phyloP scores from a whole-genome alignment of 805 yeast species.

The Metschnikowia kofuensis region DNA sequence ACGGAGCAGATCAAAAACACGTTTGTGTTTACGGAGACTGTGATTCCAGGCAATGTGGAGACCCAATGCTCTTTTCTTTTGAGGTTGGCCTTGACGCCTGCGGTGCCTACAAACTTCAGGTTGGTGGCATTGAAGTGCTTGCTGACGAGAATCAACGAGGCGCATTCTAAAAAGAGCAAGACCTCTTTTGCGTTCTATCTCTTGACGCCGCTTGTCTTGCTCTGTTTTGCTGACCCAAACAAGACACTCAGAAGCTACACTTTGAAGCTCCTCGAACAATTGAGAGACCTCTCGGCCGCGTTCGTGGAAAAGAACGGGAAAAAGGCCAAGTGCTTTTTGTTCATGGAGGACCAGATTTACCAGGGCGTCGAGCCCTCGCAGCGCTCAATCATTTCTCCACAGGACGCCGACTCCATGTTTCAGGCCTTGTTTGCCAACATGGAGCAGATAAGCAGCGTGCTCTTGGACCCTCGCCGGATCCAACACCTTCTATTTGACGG shows the following conservation, averaged over 20 bases:
- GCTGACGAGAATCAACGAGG: constrained; percentile 20
- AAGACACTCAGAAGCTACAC: constrained; percentile 45
- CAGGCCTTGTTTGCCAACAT: constrained; percentile 26
- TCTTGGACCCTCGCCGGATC: constrained; percentile 28
- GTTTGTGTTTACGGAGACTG: constrained; percentile 7
- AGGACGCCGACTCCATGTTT: constrained; percentile 50
- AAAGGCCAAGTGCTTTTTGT: constrained; percentile 35
- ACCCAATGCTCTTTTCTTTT: constrained; percentile 55
- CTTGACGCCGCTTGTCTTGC: constrained; percentile 55
- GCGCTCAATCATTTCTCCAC: constrained; percentile 59
- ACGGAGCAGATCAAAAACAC: constrained; percentile 8
- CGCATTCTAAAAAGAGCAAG: constrained; percentile 18
- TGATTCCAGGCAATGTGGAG: constrained; percentile 24
- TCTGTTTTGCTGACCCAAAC: constrained; percentile 51
- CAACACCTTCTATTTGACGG: constrained; percentile 24
- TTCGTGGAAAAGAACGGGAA: constrained; percentile 33
- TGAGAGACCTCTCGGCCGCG: constrained; percentile 31
- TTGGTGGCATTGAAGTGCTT: constrained; percentile 45
- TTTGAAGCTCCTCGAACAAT: constrained; percentile 19
- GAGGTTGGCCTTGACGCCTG: constrained; percentile 54
- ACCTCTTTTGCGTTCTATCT: constrained; percentile 33
- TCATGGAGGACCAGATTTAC: constrained; percentile 56
- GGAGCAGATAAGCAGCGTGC: constrained; percentile 20
- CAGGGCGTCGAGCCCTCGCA: constrained; percentile 44
- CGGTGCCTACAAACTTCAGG: constrained; percentile 58